Percentiles rank a stretch among this genome's conserved stretches.
Evolutionary conservation across 306 rosid genomes (phyloP).

Genomic region (Prinsepia uniflora): DNA sequence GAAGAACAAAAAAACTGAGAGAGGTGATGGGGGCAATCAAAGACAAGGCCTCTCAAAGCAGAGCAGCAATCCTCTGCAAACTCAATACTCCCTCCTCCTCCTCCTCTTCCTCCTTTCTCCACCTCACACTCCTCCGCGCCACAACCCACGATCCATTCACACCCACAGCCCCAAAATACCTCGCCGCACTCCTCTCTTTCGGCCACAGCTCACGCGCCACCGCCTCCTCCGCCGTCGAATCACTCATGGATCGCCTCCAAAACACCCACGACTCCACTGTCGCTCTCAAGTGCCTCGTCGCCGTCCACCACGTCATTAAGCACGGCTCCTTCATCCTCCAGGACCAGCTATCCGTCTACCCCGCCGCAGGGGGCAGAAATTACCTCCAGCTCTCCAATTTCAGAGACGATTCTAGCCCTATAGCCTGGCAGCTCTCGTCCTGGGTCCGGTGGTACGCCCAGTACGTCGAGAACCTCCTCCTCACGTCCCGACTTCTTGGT

Average conservation of each 20-base stretch:
- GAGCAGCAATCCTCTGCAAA: slow-evolving; percentile 57
- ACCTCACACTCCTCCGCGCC: slow-evolving; percentile 62
- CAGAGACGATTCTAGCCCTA: slow-evolving; percentile 43
- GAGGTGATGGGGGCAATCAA: slow-evolving; percentile 60
- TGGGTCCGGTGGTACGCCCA: slow-evolving; percentile 87
- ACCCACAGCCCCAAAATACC: slow-evolving; percentile 49
- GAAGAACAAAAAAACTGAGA: slow-evolving; percentile 32
- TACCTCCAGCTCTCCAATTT: slow-evolving; percentile 89
- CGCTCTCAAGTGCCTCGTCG: slow-evolving; percentile 84
- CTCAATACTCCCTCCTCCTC: slow-evolving; percentile 40
- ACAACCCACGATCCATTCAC: slow-evolving; percentile 65
- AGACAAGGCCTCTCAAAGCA: slow-evolving; percentile 81
- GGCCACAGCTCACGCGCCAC: slow-evolving; percentile 75
- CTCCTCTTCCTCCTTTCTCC: slow-evolving; percentile 47
- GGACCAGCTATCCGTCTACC: slow-evolving; percentile 80
- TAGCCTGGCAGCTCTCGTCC: slow-evolving; percentile 64
- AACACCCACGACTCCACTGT: slow-evolving; percentile 68
- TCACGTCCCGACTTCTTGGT: slow-evolving; percentile 46
- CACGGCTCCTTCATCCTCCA: slow-evolving; percentile 75
- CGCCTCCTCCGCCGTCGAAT: slow-evolving; percentile 57
- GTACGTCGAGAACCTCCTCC: slow-evolving; percentile 53
- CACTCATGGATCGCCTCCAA: slow-evolving; percentile 80
- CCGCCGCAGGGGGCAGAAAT: slow-evolving; percentile 72
- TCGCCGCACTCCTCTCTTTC: slow-evolving; percentile 55
- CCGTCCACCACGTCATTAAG: slow-evolving; percentile 56